Base-by-base conservation (phyloP, 768 basidiomycete genomes). In the Termitomyces sp. region DNA sequence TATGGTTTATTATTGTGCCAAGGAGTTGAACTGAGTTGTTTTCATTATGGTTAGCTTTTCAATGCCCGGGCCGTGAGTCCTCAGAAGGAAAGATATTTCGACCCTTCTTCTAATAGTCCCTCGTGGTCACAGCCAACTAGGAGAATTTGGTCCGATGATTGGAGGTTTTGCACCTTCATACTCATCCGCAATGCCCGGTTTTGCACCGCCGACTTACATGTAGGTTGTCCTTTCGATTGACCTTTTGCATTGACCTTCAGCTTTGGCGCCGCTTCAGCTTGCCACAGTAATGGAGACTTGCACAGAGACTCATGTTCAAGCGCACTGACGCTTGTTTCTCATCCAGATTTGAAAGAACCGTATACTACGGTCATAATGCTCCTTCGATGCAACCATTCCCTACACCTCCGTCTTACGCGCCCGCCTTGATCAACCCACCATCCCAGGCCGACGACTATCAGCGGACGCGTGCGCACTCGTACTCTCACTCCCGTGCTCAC, bases 51-150 rank as follows among this genome's bases (percentile, higher is more conserved):
- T 20, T 33, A 75, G 75, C 2, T 70, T 72, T 47, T 68, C 70
- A 4, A 59, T 66, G 33, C 62, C 34, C 36, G 51, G 22, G 16
- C 36, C 70, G 74, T 75, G 57, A 68, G 69, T 67, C 45, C 45
- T 49, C 22, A 24, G 6, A 16, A 16, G 27, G 8, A 52, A 31
- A 36, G 47, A 22, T 54, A 27, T 42, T n/a, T 11, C 22, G 8
- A 4, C n/a, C 27, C 12, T 54, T 24, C 16, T 39, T 22, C 8
- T 22, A 54, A 54, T 36, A 22, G 20, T 42, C 15, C 33, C 24
- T 54, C 27, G 13, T 54, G 39, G 53, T 7, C 27, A 48, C 16
- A 61, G 60, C 9, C 58, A 48, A 33, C 60, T 60, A 13, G 49
- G 57, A 46, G 55, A 58, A 11, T n/a, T 50, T 51, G 48, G 51